Conservation (phyloP, 2,329 filamentous ascomycete species). For the Botryotinia convoluta region DNA sequence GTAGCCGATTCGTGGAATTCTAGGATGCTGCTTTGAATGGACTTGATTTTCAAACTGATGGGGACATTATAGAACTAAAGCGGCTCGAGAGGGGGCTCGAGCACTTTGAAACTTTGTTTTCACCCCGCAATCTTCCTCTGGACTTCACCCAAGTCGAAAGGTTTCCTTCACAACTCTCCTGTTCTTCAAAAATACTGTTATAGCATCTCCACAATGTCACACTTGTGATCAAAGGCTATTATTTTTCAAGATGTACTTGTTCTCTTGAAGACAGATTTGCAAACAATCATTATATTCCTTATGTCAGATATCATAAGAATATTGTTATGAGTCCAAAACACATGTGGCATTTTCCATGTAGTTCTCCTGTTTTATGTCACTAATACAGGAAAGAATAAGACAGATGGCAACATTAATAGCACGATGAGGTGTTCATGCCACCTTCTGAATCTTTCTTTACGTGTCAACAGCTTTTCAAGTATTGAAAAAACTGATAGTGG, state of each 20-base stretch:
- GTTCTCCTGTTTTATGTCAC: background rate
- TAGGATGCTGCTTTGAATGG: constrained; percentile 1
- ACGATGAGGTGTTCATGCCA: background rate
- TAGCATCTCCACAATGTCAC: background rate
- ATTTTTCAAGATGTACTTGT: background rate
- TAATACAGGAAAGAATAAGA: background rate
- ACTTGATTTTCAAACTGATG: background rate
- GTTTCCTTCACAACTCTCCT: background rate
- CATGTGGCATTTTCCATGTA: background rate
- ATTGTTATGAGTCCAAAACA: background rate
- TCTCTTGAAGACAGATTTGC: background rate
- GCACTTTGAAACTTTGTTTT: background rate
- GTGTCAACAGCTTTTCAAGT: background rate
- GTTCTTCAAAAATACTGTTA: background rate
- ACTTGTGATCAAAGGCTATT: background rate
- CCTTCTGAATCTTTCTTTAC: background rate
- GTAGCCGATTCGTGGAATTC: background rate
- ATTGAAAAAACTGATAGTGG: background rate
- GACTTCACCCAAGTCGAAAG: background rate
- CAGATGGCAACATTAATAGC: background rate
- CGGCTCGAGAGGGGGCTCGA: background rate
- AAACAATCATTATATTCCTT: background rate
- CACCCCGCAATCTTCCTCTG: background rate
- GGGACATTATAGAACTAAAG: background rate
- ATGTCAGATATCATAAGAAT: background rate